Conservation (phyloP, 768 basidiomycete genomes). For the Strobilomyces confusus region DNA sequence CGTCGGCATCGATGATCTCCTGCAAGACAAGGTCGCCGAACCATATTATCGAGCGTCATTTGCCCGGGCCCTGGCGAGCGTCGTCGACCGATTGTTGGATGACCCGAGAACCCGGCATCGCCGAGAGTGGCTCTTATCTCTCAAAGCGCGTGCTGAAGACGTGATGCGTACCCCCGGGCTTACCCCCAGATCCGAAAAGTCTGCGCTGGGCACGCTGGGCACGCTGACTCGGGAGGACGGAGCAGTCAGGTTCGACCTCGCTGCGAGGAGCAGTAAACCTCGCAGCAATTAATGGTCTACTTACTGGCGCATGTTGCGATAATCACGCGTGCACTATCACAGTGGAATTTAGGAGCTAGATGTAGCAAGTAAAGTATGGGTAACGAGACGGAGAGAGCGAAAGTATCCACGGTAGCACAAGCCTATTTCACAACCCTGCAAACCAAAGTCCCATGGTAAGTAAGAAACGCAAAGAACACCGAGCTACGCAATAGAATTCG, state of each 20-base stretch:
- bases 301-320: conserved; percentile 4
- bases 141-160: conserved; percentile 19
- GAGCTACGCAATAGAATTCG: conserved; percentile 39
- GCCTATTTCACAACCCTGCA: neutral
- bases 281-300: conserved; percentile 17
- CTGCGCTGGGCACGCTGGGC: conserved; percentile 23
- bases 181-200: conserved; percentile 18
- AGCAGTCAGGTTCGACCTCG: conserved; percentile 30
- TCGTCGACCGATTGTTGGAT: conserved; percentile 34
- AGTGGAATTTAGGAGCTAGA: conserved; percentile 8
- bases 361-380: conserved; percentile 3
- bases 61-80: conserved; percentile 40
- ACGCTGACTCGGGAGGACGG: conserved; percentile 25
- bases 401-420: conserved; percentile 1
- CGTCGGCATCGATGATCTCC: conserved; percentile 39
- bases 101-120: conserved; percentile 17
- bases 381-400: neutral
- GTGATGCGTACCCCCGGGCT: conserved; percentile 12
- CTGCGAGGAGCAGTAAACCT: conserved; percentile 25
- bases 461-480: neutral
- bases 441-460: conserved; percentile 4
- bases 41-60: conserved; percentile 47
- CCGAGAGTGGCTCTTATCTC: conserved; percentile 16
- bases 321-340: neutral
- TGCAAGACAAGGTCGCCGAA: conserved; percentile 21